phyloP scores from a whole-genome alignment of 176 grass and related monocot genomes.

The Raddia distichophylla region DNA sequence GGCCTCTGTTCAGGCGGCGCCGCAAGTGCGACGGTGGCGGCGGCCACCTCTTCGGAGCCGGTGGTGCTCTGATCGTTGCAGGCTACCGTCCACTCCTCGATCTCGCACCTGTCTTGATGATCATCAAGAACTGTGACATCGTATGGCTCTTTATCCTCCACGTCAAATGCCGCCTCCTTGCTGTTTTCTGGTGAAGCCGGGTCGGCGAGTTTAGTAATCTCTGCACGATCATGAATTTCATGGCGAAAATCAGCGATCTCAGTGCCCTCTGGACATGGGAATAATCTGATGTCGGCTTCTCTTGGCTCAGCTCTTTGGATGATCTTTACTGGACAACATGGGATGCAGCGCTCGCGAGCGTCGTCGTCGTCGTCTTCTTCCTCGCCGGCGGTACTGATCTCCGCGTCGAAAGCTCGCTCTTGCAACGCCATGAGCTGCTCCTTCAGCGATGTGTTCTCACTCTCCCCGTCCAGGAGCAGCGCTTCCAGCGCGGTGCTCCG shows the following conservation, averaged over 20 bases:
- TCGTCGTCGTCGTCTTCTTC: not conserved
- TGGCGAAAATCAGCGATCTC: not conserved
- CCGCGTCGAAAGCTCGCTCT: not conserved
- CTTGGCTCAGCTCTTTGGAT: not conserved
- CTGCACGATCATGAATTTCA: slow-evolving; percentile 2
- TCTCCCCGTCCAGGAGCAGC: slow-evolving; percentile 49
- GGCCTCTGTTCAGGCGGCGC: slow-evolving; percentile 27
- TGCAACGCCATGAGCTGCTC: slow-evolving; percentile 44
- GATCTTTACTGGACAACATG: slow-evolving; percentile 32
- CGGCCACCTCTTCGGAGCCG: slow-evolving; percentile 34
- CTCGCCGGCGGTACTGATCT: not conserved
- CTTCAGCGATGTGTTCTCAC: slow-evolving; percentile 48
- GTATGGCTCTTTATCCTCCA: not conserved
- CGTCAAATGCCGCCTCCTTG: slow-evolving; percentile 16
- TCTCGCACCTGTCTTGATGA: slow-evolving; percentile 25
- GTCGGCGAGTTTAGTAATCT: slow-evolving; percentile 27
- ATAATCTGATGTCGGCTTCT: not conserved
- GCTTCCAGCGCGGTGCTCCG: slow-evolving; percentile 48
- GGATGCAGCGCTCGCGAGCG: not conserved
- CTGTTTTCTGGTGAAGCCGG: slow-evolving; percentile 16
- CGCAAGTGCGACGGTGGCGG: slow-evolving; percentile 23
- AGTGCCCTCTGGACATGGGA: not conserved
- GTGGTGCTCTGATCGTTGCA: slow-evolving; percentile 45
- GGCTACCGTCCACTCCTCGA: slow-evolving; percentile 71
- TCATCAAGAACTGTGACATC: not conserved